These are phyloP conservation scores for Pascua guehoae DNA, from an alignment of 1,284 basidiomycete species.

Conservation along the genomic window DNA sequence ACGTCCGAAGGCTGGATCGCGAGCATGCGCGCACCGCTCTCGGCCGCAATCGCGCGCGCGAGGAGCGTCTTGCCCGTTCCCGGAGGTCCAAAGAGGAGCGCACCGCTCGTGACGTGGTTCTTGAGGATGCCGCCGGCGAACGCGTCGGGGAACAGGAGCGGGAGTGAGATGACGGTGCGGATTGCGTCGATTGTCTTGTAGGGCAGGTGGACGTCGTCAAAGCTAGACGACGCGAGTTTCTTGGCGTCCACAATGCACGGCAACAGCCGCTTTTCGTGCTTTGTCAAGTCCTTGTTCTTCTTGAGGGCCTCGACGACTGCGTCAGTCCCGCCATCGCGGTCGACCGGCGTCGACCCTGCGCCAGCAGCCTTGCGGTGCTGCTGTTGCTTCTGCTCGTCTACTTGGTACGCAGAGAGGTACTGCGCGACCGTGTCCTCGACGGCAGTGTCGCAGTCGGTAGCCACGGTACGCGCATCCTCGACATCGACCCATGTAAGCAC, in stretches of 20 bases:
- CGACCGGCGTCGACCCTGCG: conserved; percentile 1
- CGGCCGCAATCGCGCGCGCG: conserved; percentile 84
- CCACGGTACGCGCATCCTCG: conserved; percentile 15
- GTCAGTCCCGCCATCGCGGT: conserved; percentile 46
- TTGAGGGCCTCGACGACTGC: conserved; percentile 70
- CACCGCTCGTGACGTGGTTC: conserved; percentile 81
- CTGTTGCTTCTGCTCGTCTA: conserved; percentile 11
- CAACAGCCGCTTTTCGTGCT: conserved; percentile 71
- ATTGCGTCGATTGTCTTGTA: conserved; percentile 80
- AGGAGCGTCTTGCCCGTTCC: conserved; percentile 88
- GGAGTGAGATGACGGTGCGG: conserved; percentile 84
- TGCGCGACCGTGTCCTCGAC: conserved; percentile 19
- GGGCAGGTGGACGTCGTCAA: conserved; percentile 82
- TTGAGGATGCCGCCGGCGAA: conserved; percentile 89
- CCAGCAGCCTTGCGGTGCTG: background rate
- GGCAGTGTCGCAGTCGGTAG: conserved; percentile 14
- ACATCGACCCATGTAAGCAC: conserved; percentile 31
- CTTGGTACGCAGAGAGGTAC: conserved; percentile 15
- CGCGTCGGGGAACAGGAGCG: conserved; percentile 81
- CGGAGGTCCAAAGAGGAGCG: conserved; percentile 80
- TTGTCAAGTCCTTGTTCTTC: conserved; percentile 67
- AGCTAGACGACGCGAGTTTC: conserved; percentile 63
- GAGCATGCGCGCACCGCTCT: conserved; percentile 85
- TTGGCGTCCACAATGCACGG: conserved; percentile 78
- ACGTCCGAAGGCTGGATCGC: conserved; percentile 54